A percentile compares a stretch with the other conserved stretches of the same genome.
Conservation (phyloP, 495 filamentous ascomycete species). For the Elasticomyces elasticus region DNA sequence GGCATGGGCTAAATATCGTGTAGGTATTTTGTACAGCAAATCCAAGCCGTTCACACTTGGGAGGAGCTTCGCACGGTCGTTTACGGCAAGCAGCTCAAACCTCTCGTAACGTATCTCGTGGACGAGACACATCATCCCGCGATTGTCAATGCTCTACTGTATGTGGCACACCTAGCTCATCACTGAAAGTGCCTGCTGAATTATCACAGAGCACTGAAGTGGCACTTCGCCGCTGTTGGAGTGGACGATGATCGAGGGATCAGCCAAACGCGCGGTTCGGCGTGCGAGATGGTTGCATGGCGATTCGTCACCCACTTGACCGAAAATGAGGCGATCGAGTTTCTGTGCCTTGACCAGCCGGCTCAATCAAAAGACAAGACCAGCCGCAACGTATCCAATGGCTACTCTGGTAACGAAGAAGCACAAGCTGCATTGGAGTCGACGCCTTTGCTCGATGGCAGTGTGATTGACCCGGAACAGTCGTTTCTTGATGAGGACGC, state of each 20-base stretch:
- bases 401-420: slow-evolving; percentile 1
- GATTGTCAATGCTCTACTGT: slow-evolving; percentile 73
- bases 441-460: slow-evolving; percentile 14
- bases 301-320: slow-evolving; percentile 71
- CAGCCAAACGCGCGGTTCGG: slow-evolving; percentile 66
- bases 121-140: slow-evolving; percentile 58
- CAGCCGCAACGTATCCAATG: neutral
- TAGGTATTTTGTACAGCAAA: slow-evolving; percentile 56
- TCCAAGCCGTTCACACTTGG: slow-evolving; percentile 61
- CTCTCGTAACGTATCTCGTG: slow-evolving; percentile 56
- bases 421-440: slow-evolving; percentile 10
- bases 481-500: slow-evolving; percentile 5
- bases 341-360: slow-evolving; percentile 71
- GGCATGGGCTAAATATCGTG: neutral
- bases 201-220: slow-evolving; percentile 63
- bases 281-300: slow-evolving; percentile 89
- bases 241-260: slow-evolving; percentile 55
- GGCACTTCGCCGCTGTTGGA: slow-evolving; percentile 42
- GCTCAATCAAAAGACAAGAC: slow-evolving; percentile 13
- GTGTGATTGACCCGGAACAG: neutral
- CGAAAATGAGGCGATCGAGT: slow-evolving; percentile 72
- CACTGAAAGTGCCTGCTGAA: neutral
- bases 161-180: slow-evolving; percentile 23
- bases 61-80: slow-evolving; percentile 65
- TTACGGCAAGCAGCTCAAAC: slow-evolving; percentile 52